Conservation (phyloP, 2,329 filamentous ascomycete genomes). For the Fusarium multiceps region DNA sequence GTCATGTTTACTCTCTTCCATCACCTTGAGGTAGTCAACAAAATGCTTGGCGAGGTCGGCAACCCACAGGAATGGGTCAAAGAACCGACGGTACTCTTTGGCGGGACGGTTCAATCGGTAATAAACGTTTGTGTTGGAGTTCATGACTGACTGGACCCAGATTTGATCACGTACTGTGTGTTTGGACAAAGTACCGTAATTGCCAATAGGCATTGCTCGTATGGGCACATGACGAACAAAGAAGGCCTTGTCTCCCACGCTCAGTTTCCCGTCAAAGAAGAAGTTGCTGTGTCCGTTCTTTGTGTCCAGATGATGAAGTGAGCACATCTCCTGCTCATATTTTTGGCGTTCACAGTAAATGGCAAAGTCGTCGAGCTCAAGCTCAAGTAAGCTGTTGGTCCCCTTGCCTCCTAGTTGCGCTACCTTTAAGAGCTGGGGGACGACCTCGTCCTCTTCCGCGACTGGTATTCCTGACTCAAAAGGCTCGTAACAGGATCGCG, state of each 20-base stretch:
- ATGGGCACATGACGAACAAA: conserved; percentile 71
- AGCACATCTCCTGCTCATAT: conserved; percentile 62
- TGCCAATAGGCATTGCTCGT: conserved; percentile 69
- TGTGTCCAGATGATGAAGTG: conserved; percentile 64
- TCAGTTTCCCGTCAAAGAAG: conserved; percentile 71
- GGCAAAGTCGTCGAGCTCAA: conserved; percentile 67
- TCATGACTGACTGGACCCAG: conserved; percentile 70
- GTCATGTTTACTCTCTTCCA: conserved; percentile 44
- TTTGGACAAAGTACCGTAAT: conserved; percentile 64
- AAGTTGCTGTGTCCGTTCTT: conserved; percentile 52
- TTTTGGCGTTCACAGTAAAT: conserved; percentile 60
- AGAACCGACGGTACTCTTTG: conserved; percentile 70
- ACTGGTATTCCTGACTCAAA: conserved; percentile 46
- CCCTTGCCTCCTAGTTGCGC: conserved; percentile 25
- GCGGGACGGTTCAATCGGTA: conserved; percentile 71
- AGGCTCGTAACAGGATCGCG: conserved; percentile 48
- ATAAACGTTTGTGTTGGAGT: conserved; percentile 62
- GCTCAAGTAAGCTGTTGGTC: conserved; percentile 55
- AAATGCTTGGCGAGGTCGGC: conserved; percentile 77
- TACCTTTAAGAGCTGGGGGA: conserved; percentile 13
- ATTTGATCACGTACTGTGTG: conserved; percentile 64
- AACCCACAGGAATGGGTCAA: conserved; percentile 75
- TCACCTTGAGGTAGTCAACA: conserved; percentile 69
- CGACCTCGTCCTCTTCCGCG: conserved; percentile 39
- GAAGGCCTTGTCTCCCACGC: conserved; percentile 52